Base-by-base conservation (phyloP, 2,329 filamentous ascomycete genomes). In the Cordyceps cateniannulata region DNA sequence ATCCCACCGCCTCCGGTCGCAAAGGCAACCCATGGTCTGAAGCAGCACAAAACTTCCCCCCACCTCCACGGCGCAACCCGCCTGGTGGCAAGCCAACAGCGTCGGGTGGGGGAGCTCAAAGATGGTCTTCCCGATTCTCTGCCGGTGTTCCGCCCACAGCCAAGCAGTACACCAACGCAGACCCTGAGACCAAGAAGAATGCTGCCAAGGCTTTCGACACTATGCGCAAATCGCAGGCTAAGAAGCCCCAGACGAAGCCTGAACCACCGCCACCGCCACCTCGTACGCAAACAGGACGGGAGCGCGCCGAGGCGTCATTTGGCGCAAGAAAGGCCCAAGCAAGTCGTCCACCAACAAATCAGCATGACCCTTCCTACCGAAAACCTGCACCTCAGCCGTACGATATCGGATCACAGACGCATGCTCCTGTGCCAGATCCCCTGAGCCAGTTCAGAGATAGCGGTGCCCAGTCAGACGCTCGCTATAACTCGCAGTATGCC, bases 401-500 rank as follows among this genome's bases (percentile, higher is more conserved):
- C 20, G 60, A 62, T 8, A 54, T 64, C 2, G 59, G 66, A 45
- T 48, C 62, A 8, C 66, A 60, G 24, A 68, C 69, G 44, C 66
- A 65, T 9, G 44, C 61, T 52, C 69, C 70, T 14, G 71, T 74
- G 64, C 71, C 73, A n/a, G 79, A 85, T 63, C 80, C 79, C 2
- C 67, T 83, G 47, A 76, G 74, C 24, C 73, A 77, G 55, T 82
- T 83, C 62, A 75, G 76, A 66, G 69, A 74, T 1, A 64, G 63
- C 44, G 76, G 79, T 5, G 70, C 70, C 1, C 74, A 73, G 48
- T 61, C 73, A 47, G 81, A 85, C 62, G 69, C 71, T n/a, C 77
- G 83, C n/a, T 76, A 83, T 59, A 82, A 81, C 65, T 82, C 81
- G 6, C 83, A 84, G 0, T 87, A 86, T 66, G 76, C 78, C 47